Evolutionary conservation across 2,329 filamentous ascomycete species (phyloP), one percentile per base, ranked within the genome.

Genomic region (Fusarium algeriense): DNA sequence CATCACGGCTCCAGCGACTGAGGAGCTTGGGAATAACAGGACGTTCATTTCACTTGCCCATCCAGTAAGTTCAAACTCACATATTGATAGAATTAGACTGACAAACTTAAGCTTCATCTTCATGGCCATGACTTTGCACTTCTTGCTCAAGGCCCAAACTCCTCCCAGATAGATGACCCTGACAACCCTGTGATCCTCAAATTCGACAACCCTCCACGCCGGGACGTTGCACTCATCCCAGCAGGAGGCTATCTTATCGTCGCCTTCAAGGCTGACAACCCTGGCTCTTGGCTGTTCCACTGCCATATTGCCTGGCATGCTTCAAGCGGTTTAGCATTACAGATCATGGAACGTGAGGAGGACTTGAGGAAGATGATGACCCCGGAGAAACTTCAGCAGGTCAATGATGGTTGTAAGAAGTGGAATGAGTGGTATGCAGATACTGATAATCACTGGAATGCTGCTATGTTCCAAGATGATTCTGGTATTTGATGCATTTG

Each of bases 271-370:
- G 55, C 56, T 8, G 65, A 69, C 8, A 69, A 69, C 7, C 55
- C 65, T 6, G 67, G 60, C 14, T 65, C 64, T 12, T 69, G 60
- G 65, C 8, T 70, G 19, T 69, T 69, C 46, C 67, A 66, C 38
- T 66, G 60, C 23, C 60, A 61, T 38, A 69, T 66, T 38, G 52
- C 60, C n/a, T 70, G 60, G 65, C 67, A 68, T 28, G 67, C 64
- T 19, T 68, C 64, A 3, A 68, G 60, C 17, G 67, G 67, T 4
- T 43, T 69, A 30, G 64, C 67, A 0, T 40, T 68, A 17, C 59
- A 69, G 54, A 68, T 68, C 11, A 30, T 69, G 26, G 67, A 68
- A 23, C 53, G 67, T 20, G 50, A 68, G 41, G 54, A 60, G 11
- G 64, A 69, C 23, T 45, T 60, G 43, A 68, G 57, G 48, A 37